Percentiles rank a stretch among this genome's conserved stretches.
Evolutionary conservation across 2,329 filamentous ascomycete genomes (phyloP).

Genomic region (Cordyceps pruinosa): DNA sequence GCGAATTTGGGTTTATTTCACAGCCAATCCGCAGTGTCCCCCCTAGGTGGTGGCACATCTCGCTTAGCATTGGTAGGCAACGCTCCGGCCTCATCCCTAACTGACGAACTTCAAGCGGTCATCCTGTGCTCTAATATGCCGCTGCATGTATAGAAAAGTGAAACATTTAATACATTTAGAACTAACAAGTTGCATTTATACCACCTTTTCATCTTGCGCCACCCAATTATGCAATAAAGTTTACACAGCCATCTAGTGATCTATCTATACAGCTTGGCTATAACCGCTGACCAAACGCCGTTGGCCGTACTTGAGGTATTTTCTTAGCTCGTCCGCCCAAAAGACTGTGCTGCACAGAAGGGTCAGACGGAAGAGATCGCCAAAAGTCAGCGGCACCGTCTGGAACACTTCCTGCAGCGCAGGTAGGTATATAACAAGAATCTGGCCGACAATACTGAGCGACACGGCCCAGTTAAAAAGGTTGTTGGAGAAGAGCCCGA

Average conservation of each 20-base stretch:
- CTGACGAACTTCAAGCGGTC: too few relatives aligned
- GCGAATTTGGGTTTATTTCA: too few relatives aligned
- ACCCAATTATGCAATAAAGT: not conserved
- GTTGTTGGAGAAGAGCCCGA: conserved; percentile 75
- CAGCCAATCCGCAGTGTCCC: too few relatives aligned
- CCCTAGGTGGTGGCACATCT: too few relatives aligned
- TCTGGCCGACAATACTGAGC: conserved; percentile 75
- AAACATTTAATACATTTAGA: not conserved
- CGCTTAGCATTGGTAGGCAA: too few relatives aligned
- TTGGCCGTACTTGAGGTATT: conserved; percentile 62
- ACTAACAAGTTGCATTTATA: not conserved
- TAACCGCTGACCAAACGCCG: conserved; percentile 54
- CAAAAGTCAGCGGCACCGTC: conserved; percentile 72
- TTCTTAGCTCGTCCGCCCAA: conserved; percentile 87
- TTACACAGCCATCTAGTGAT: not conserved
- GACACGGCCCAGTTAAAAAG: conserved; percentile 96
- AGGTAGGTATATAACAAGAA: conserved; percentile 89
- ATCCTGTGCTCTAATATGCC: too few relatives aligned
- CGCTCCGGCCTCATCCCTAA: too few relatives aligned
- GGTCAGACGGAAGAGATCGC: conserved; percentile 67
- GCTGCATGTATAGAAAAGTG: not conserved
- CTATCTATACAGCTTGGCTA: conserved; percentile 54
- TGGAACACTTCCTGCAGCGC: conserved; percentile 93
- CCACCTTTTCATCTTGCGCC: conserved; percentile 1
- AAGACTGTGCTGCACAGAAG: conserved; percentile 82